phyloP scores from a whole-genome alignment of 805 yeast genomes.

The Wickerhamomyces chaumierensis region DNA sequence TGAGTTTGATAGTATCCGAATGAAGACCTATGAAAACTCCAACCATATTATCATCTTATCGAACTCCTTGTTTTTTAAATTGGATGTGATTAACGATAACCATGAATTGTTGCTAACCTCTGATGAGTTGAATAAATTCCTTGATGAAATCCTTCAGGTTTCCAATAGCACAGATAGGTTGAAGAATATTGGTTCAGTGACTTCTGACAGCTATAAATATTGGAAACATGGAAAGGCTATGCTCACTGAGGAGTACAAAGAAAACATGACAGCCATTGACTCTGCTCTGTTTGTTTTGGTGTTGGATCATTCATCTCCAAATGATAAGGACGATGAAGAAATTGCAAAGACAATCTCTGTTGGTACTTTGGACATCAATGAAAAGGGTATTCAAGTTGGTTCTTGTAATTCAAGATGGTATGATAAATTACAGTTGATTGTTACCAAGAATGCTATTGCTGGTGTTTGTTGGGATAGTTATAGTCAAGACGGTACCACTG shows the following conservation, averaged over 20 bases:
- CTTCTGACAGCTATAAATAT: constrained; percentile 74
- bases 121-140: constrained; percentile 53
- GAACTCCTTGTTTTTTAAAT: constrained; percentile 78
- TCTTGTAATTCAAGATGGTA: constrained; percentile 93
- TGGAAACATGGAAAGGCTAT: constrained; percentile 69
- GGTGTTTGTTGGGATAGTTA: constrained; percentile 87
- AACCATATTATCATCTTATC: constrained; percentile 68
- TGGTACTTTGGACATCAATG: constrained; percentile 65
- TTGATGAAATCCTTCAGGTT: constrained; percentile 57
- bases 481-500: constrained; percentile 90
- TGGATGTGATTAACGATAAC: constrained; percentile 65
- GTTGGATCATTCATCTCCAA: constrained; percentile 61
- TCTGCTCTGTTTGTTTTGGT: constrained; percentile 73
- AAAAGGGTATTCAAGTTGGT: constrained; percentile 74
- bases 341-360: constrained; percentile 58
- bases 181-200: constrained; percentile 71
- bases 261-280: constrained; percentile 41
- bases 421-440: constrained; percentile 71
- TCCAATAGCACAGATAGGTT: constrained; percentile 47
- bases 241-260: constrained; percentile 27
- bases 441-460: constrained; percentile 77
- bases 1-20: constrained; percentile 49
- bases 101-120: constrained; percentile 58
- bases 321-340: constrained; percentile 29
- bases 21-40: constrained; percentile 54